Conservation (phyloP, 140 eudicot genomes). For the Stevia rebaudiana region DNA sequence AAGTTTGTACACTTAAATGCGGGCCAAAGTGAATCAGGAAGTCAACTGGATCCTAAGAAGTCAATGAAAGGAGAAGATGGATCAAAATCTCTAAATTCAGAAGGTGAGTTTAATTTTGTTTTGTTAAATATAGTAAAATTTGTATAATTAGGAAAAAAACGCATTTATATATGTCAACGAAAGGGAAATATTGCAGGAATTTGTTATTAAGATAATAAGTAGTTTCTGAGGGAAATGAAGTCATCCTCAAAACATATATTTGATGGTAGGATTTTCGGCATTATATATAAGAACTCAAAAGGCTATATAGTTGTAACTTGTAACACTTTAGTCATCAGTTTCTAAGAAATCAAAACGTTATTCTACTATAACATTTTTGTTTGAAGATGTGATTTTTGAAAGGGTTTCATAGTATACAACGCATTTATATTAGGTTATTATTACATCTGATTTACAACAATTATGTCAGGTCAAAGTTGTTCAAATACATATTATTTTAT, state of each 20-base stretch:
- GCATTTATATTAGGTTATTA: background rate
- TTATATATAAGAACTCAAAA: background rate
- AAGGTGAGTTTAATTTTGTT: conserved; percentile 36
- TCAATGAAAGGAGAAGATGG: conserved; percentile 14
- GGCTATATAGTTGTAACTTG: background rate
- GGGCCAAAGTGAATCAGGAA: conserved; percentile 20
- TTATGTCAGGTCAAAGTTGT: conserved; percentile 8
- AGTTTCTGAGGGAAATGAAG: background rate
- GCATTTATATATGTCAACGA: background rate
- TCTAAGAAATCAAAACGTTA: background rate
- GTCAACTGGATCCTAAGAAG: conserved; percentile 23
- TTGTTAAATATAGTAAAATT: background rate
- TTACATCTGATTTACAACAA: conserved; percentile 13
- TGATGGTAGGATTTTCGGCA: background rate
- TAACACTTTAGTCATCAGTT: background rate
- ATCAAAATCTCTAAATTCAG: conserved; percentile 21
- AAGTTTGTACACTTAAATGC: conserved; percentile 14
- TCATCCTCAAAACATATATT: background rate
- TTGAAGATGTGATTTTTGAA: background rate
- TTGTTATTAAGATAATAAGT: conserved; percentile 4
- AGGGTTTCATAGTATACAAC: background rate
- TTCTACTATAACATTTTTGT: background rate
- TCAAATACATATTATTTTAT: conserved; percentile 14
- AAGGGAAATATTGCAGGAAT: background rate
- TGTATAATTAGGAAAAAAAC: background rate